Conservation (phyloP, 164 flowering plant genomes). For the Litsea cubeba region DNA sequence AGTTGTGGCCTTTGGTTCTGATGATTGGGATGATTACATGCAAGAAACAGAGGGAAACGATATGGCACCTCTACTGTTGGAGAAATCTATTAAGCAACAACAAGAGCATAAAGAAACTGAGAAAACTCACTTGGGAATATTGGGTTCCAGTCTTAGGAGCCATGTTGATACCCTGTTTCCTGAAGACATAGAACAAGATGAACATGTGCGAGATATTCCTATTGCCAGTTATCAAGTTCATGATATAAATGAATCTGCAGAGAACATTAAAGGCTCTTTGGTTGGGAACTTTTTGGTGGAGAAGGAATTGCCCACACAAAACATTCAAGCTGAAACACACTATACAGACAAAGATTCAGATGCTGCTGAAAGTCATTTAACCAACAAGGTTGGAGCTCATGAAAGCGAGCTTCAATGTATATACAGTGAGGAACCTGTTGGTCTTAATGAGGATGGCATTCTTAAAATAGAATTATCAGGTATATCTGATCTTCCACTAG, state of each 20-base stretch:
- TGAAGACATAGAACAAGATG: constrained; percentile 19
- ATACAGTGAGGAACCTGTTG: constrained; percentile 16
- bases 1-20: constrained; percentile 65
- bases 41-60: constrained; percentile 31
- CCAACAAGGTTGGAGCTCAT: constrained; percentile 9
- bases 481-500: constrained; percentile 15
- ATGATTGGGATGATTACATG: constrained; percentile 82
- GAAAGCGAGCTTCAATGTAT: constrained; percentile 15
- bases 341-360: neutral
- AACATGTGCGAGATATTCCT: constrained; percentile 17
- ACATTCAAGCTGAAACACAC: constrained; percentile 11
- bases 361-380: constrained; percentile 6
- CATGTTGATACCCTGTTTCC: neutral
- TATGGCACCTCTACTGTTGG: constrained; percentile 10
- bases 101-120: constrained; percentile 16
- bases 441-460: constrained; percentile 8
- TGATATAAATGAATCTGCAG: constrained; percentile 12
- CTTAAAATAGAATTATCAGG: constrained; percentile 14
- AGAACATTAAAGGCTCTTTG: constrained; percentile 20
- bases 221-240: constrained; percentile 16
- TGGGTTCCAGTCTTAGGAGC: constrained; percentile 3
- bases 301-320: constrained; percentile 16
- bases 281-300: constrained; percentile 17
- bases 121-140: neutral
- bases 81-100: constrained; percentile 16